Evolutionary conservation across 371 early-diverging fungal species (phyloP).

Genomic region (Mycotypha africana): DNA sequence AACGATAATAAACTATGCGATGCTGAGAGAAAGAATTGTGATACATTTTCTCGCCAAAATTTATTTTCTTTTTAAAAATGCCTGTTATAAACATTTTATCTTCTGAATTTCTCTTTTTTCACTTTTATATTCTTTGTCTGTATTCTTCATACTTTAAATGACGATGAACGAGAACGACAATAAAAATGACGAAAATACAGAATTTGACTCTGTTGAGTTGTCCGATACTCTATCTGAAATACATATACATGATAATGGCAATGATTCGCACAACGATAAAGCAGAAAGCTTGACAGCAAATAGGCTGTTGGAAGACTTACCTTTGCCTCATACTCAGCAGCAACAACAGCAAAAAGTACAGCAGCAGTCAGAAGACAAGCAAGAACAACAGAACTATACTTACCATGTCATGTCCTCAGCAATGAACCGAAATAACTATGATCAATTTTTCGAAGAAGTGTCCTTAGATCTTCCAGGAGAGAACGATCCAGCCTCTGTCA

Average conservation of each 20-base stretch:
- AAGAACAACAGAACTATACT: no score
- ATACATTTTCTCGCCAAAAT: no score
- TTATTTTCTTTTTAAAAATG: no score
- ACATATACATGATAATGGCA: no score
- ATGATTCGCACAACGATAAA: neutral
- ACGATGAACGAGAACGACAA: slow-evolving; percentile 1
- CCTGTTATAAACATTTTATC: no score
- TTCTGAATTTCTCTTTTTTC: no score
- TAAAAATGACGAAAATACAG: neutral
- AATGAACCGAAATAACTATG: slow-evolving; percentile 25
- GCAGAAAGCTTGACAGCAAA: slow-evolving; percentile 13
- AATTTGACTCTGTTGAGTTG: slow-evolving; percentile 3
- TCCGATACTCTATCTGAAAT: slow-evolving; percentile 9
- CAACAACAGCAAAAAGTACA: slow-evolving; percentile 4
- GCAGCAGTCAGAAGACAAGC: no score
- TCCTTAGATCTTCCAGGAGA: slow-evolving; percentile 44
- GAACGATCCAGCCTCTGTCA: no score
- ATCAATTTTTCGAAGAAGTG: slow-evolving; percentile 50
- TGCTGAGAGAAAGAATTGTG: no score
- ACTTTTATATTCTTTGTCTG: neutral
- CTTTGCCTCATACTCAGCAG: slow-evolving; percentile 7
- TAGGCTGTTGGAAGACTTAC: slow-evolving; percentile 27
- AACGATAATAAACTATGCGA: no score
- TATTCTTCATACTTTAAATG: slow-evolving; percentile 2
- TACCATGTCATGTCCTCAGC: neutral